Conservation (phyloP, 345 rosid genomes). For the Eucalyptus grandis region DNA sequence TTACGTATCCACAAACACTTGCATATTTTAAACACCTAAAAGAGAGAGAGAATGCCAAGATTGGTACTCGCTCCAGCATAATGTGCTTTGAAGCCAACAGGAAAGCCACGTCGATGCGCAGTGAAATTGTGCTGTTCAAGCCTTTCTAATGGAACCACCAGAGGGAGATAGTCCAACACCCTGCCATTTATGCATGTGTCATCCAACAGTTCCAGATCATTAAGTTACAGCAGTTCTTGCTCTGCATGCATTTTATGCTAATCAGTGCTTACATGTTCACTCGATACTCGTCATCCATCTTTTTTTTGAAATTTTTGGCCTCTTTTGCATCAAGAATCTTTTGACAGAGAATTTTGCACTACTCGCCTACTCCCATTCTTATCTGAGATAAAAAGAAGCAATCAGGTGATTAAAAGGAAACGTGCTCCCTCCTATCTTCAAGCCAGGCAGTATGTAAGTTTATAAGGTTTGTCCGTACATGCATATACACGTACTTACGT, state of each 20-base stretch:
- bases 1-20: too few species aligned
- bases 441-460: neutral
- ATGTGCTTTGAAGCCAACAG: too few species aligned
- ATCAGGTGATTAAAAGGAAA: neutral
- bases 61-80: too few species aligned
- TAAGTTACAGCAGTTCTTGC: neutral
- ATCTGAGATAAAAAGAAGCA: conserved; percentile 27
- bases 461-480: neutral
- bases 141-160: too few species aligned
- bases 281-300: conserved; percentile 73
- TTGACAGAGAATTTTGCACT: conserved; percentile 46
- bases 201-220: neutral
- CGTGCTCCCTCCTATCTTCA: neutral
- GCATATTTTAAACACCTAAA: too few species aligned
- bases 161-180: too few species aligned
- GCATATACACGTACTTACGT: neutral
- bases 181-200: neutral
- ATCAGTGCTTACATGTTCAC: conserved; percentile 46
- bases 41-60: too few species aligned
- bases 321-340: conserved; percentile 30
- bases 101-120: too few species aligned
- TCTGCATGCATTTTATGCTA: neutral
- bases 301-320: conserved; percentile 60
- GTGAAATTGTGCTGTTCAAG: too few species aligned
- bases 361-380: conserved; percentile 60